Evolutionary conservation across 73 alveolate genomes (phyloP), one percentile per base, ranked within the genome.

Genomic region (Paramecium sexaurelia): DNA sequence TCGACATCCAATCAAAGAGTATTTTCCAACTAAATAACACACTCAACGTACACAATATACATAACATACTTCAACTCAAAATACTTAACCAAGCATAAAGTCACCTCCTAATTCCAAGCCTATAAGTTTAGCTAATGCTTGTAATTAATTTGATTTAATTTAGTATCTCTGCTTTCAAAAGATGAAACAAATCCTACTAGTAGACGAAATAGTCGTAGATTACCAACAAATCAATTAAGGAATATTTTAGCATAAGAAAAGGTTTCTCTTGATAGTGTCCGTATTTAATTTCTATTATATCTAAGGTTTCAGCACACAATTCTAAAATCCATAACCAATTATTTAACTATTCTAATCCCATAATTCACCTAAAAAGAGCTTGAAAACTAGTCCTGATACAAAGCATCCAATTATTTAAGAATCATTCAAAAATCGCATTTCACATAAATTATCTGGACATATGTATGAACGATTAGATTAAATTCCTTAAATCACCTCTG

Each of bases 341-440:
- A 68, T 68, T 8, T 68, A 68, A 35, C 6, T 68, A 10, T 3
- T 8, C 35, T 3, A n/a, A 43, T 68, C 22, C 7, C 51, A 37
- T 69, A 75, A 35, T 11, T 75, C 69, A 8, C 69, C 73, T 0
- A 75, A 75, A 11, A 40, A 75, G 68, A 37, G 51, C 39, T 15
- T 75, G 19, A 75, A 75, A 75, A 75, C 73, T 17, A 39, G 89
- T 75, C 89, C 89, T n/a, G 73, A 75, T 43, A 39, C 39, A 2
- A 75, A 43, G 10, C n/a, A 57, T 24, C 43, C 78, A 9, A 26
- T 57, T 11, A 57, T n/a, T 7, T 4, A 8, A 17, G 43, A 57
- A 20, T 3, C 78, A 22, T 56, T 57, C 78, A 20, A 32, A 57
- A 57, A 57, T 32, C 43, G 78, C 22, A 20, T 57, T 9, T 57